Evolutionary conservation across 1,139 yeast species (phyloP), one percentile per base, ranked within the genome.

Genomic region (Candida labiduridarum): DNA sequence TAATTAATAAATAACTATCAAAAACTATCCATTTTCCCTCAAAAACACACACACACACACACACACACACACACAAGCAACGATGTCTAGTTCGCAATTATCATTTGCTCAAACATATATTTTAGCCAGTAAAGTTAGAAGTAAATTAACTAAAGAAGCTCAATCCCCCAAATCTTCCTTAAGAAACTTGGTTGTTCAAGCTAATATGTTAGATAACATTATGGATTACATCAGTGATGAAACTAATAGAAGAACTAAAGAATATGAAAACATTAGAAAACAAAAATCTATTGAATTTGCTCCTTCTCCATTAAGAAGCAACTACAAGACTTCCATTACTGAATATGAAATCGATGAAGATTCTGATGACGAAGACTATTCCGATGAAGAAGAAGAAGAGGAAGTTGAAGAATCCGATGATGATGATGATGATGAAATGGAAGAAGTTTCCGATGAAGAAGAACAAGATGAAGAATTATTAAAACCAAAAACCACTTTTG

Each of bases 101-200:
- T 65, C 82, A 10, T 68, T 79, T 60, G 74, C 83, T n/a, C 81
- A 83, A 59, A 77, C 89, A 8, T 86, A 85, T 65, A 65, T 81
- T 30, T 76, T 87, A 52, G 92, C 94, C 33, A 79, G 87, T 41
- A 81, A 77, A 61, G 95, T 88, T 12, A 82, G 89, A 63, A 62
- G 79, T 39, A 87, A 86, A 69, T 78, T 88, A 35, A 82, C 89
- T 39, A 76, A 68, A 52, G 91, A 86, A 63, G 92, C 92, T 3
- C 64, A 80, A 34, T 77, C 78, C 54, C 79, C 80, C 8, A 87
- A 84, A 57, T 81, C 85, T 41, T 72, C 83, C 53, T 72, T 88
- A 49, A 75, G 90, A 52, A 69, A 76, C 45, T 74, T 88, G 44
- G 92, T 88, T 2, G 78, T 84, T 33, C 95, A 88, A 66, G 94